phyloP scores from a whole-genome alignment of 2,329 filamentous ascomycete species.

The Fusarium compactum region DNA sequence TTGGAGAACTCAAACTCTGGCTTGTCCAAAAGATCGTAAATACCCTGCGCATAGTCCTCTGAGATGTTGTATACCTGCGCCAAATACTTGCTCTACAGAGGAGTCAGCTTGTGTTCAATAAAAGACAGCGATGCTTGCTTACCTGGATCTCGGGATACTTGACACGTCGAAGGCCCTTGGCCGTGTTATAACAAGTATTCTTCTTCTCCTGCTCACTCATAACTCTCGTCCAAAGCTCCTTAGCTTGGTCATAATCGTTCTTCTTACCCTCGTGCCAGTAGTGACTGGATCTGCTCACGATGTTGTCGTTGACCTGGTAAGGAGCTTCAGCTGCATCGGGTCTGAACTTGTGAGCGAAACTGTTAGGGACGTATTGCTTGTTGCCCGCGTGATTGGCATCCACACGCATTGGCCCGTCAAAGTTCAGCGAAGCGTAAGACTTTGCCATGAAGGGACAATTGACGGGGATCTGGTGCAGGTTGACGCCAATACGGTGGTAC shows the following conservation, averaged over 20 bases:
- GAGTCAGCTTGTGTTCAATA: neutral
- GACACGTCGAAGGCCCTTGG: slow-evolving; percentile 1
- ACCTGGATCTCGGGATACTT: slow-evolving; percentile 8
- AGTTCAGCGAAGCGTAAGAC: slow-evolving; percentile 13
- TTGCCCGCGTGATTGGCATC: slow-evolving; percentile 11
- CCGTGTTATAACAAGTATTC: slow-evolving; percentile 9
- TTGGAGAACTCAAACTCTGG: neutral
- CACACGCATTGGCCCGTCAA: slow-evolving; percentile 1
- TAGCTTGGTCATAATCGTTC: slow-evolving; percentile 2
- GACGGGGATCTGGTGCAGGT: slow-evolving; percentile 4
- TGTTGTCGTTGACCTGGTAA: slow-evolving; percentile 3
- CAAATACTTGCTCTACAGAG: slow-evolving; percentile 2
- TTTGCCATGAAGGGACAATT: slow-evolving; percentile 18
- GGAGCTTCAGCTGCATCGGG: slow-evolving; percentile 2
- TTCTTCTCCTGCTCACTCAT: slow-evolving; percentile 16
- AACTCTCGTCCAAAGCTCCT: slow-evolving; percentile 2
- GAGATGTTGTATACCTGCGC: slow-evolving; percentile 5
- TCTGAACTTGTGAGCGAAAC: slow-evolving; percentile 15
- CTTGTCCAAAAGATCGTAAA: neutral
- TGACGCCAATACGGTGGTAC: slow-evolving; percentile 8
- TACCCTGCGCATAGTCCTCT: slow-evolving; percentile 3
- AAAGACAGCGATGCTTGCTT: fast-evolving
- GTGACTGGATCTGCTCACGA: neutral
- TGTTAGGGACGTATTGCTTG: slow-evolving; percentile 7
- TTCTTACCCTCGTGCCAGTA: slow-evolving; percentile 15